Conservation (phyloP, 768 basidiomycete genomes). For the Lentinula lateritia region DNA sequence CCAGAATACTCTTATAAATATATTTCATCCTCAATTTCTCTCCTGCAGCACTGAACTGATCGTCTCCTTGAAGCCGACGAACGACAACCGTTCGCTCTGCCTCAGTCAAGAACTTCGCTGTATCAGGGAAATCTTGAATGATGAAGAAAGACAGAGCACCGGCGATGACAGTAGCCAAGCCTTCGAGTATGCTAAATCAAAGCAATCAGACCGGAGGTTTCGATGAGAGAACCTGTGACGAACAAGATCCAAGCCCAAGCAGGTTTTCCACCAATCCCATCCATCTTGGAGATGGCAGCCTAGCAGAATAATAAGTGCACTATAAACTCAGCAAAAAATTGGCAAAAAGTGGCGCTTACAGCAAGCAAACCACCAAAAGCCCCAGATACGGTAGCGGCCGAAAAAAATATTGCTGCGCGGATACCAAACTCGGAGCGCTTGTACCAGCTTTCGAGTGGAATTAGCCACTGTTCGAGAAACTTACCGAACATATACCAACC, state of each 20-base stretch:
- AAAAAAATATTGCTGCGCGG: conserved; percentile 64
- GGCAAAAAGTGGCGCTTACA: conserved; percentile 42
- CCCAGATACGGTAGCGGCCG: conserved; percentile 76
- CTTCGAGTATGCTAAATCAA: conserved; percentile 47
- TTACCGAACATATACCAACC: conserved; percentile 32
- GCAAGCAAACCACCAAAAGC: conserved; percentile 77
- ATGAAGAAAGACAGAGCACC: conserved; percentile 67
- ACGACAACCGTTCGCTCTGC: conserved; percentile 63
- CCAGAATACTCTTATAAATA: conserved; percentile 51
- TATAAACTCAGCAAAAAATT: conserved; percentile 13
- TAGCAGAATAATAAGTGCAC: conserved; percentile 13
- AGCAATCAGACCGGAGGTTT: not conserved
- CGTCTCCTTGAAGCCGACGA: conserved; percentile 58
- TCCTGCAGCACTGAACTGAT: conserved; percentile 70
- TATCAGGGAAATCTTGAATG: conserved; percentile 81
- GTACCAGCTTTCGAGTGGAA: conserved; percentile 31
- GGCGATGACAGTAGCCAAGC: conserved; percentile 62
- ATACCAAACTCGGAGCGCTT: conserved; percentile 75
- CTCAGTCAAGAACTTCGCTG: conserved; percentile 71
- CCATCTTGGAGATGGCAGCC: conserved; percentile 68
- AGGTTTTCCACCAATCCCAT: conserved; percentile 61
- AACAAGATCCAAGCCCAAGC: conserved; percentile 66
- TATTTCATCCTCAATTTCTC: conserved; percentile 55
- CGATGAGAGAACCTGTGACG: conserved; percentile 8
- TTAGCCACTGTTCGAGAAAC: not conserved